Base-by-base conservation (phyloP, 108 stramenopile species). In the Cyclotella distinguenda region DNA sequence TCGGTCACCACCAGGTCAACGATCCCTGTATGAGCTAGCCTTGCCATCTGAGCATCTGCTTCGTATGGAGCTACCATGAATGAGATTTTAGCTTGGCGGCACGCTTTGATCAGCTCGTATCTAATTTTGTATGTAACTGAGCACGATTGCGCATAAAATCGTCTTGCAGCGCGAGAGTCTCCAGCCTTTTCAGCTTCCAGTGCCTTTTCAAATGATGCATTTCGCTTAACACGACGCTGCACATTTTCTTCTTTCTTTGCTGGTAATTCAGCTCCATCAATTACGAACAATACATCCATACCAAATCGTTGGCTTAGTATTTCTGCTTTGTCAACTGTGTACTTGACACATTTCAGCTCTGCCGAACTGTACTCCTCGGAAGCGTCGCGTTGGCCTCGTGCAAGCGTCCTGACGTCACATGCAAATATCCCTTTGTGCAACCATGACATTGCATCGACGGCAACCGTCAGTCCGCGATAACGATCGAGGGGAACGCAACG, bases 21-120 rank as follows among this genome's bases (percentile, higher is more conserved):
- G 28, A 70, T 12, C 13, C 82, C 85, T n/a, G 64, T 54, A 25
- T 64, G 86, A 19, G 82, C 46, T 56, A 94, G 64, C 45, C 73
- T 84, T 9, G 93, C 91, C 72, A 94, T 84, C 76, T 94, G 93
- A 9, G 93, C 91, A 68, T 94, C 93, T 10, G 93, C 91, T 64
- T 94, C 93, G 64, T 91, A 94, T 12, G 93, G 93, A 21, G 89
- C 89, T 10, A 92, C 91, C 23, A 91, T 33, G 68, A 66, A 88
- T 23, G 74, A 28, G 6, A 92, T 60, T 21, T 68, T 61, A 15
- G 49, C 58, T 46, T 55, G 52, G 34, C 72, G 60, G 53, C 84
- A 81, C 33, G 48, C 51, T 22, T 69, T 60, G 32, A 77, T 77
- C 52, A 93, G 47, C 25, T 57, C 61, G 21, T 64, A 59, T 19